Base-by-base conservation (phyloP, 1,139 yeast genomes). In the Debaryomyces fabryi region DNA sequence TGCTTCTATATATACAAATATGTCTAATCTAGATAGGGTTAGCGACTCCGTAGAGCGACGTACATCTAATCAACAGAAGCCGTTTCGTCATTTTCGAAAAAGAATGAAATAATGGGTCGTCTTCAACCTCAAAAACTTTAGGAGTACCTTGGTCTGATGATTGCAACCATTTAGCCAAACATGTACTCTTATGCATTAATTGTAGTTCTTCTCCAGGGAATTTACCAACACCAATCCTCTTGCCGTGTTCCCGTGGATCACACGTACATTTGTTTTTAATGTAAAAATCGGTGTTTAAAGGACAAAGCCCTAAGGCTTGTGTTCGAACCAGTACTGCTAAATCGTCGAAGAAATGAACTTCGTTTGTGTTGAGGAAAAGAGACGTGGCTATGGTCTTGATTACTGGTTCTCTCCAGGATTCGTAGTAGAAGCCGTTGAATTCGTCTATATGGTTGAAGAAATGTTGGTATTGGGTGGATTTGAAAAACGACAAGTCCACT, bases 331-430 rank as follows among this genome's bases (percentile, higher is more conserved):
- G 50, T 13, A 56, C 58, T 3, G 58, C 53, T 16, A 58, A 39
- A 40, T 59, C 59, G 33, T 52, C 56, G 36, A 59, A 58, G 44
- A 52, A 54, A 24, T 54, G 48, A n/a, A 58, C 50, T 44, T 56
- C 49, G 3, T 29, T 12, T 2, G 46, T 35, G 13, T 52, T 47
- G 9, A 59, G 52, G 18, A 59, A 50, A n/a, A 58, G 40, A 3
- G 57, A 53, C 9, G 51, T 45, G 7, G 57, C 60, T 2, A 56
- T 43, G 2, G 63, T 58, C 38, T 58, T 58, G 18, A 59, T 42
- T 6, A 53, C 47, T 6, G 58, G 53, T 35, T 60, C 64, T 24
- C 59, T 47, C 64, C 64, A 60, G 3, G 58, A 57, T 35, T 51
- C 54, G 43, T 54, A 57, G 40, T 53, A 51, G 16, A 57, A 38